These are phyloP conservation scores for Huntiella savannae DNA, from an alignment of 2,329 filamentous ascomycete genomes.

Conservation along the genomic window DNA sequence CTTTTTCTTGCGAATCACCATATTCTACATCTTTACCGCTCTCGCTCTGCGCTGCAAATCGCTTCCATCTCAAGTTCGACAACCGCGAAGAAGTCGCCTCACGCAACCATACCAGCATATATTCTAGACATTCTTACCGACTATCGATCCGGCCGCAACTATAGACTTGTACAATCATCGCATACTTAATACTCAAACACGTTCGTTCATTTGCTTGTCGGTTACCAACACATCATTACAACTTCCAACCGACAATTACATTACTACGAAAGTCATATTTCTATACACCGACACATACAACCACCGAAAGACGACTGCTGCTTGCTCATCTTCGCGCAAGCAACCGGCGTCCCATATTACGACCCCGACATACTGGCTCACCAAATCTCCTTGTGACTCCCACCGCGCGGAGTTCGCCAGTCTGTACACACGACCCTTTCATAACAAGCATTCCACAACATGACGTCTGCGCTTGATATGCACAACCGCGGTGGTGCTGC, in stretches of 20 bases:
- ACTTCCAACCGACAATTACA: too few relatives aligned
- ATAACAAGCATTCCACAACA: conserved; percentile 6
- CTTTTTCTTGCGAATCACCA: too few relatives aligned
- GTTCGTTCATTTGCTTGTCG: background rate
- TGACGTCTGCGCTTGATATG: conserved; percentile 37
- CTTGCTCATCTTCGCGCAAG: conserved; percentile 1
- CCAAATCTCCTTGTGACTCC: conserved; percentile 13
- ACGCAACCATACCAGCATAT: too few relatives aligned
- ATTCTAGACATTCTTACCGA: too few relatives aligned
- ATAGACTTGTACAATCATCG: background rate
- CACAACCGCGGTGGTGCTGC: conserved; percentile 43
- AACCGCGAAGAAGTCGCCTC: too few relatives aligned
- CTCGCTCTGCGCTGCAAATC: too few relatives aligned
- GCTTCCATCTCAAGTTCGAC: too few relatives aligned
- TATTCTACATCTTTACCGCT: too few relatives aligned
- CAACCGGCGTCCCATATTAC: conserved; percentile 1
- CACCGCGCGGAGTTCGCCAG: conserved; percentile 11
- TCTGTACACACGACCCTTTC: conserved; percentile 7
- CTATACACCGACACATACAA: background rate
- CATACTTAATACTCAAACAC: background rate
- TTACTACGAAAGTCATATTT: background rate
- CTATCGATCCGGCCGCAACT: background rate
- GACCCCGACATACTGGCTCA: background rate
- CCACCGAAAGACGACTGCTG: background rate
- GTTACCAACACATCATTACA: too few relatives aligned